Percentiles rank a stretch among this genome's conserved stretches.
phyloP scores from a whole-genome alignment of 1,139 yeast species.

The Diutina rugosa region DNA sequence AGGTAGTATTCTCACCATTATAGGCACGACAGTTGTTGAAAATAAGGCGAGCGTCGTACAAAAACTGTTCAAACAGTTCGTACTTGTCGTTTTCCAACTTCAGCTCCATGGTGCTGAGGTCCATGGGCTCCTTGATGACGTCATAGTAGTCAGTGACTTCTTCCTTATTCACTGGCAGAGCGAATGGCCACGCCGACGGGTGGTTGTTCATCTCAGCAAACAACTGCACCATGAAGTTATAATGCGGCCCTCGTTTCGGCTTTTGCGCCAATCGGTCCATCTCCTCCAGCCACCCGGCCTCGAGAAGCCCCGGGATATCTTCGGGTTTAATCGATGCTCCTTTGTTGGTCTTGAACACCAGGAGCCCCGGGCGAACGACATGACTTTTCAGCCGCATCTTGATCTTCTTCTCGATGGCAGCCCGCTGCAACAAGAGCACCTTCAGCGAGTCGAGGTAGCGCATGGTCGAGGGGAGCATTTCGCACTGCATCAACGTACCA shows the following conservation, averaged over 20 bases:
- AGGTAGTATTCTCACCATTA: constrained; percentile 82
- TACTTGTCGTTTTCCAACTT: constrained; percentile 88
- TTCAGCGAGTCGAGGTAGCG: constrained; percentile 85
- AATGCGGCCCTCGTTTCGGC: constrained; percentile 92
- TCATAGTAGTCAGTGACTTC: constrained; percentile 96
- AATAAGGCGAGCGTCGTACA: constrained; percentile 76
- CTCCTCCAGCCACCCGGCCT: constrained; percentile 97
- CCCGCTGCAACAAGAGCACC: constrained; percentile 75
- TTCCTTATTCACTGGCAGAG: constrained; percentile 81
- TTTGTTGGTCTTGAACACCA: constrained; percentile 39
- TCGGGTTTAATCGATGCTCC: constrained; percentile 37
- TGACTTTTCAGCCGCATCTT: constrained; percentile 70
- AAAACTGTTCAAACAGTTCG: constrained; percentile 79
- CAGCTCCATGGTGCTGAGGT: constrained; percentile 87
- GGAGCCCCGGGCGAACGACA: constrained; percentile 70
- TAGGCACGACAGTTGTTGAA: constrained; percentile 86
- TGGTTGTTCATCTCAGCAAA: constrained; percentile 84
- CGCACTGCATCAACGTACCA: constrained; percentile 95
- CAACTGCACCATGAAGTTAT: constrained; percentile 82
- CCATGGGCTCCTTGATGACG: constrained; percentile 98
- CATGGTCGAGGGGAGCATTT: constrained; percentile 71
- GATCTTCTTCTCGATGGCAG: constrained; percentile 80
- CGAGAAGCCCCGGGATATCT: constrained; percentile 76
- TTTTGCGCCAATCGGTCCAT: constrained; percentile 95
- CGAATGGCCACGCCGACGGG: constrained; percentile 98